phyloP scores from a whole-genome alignment of 2,329 filamentous ascomycete species.

The Pseudogymnoascus sp. region DNA sequence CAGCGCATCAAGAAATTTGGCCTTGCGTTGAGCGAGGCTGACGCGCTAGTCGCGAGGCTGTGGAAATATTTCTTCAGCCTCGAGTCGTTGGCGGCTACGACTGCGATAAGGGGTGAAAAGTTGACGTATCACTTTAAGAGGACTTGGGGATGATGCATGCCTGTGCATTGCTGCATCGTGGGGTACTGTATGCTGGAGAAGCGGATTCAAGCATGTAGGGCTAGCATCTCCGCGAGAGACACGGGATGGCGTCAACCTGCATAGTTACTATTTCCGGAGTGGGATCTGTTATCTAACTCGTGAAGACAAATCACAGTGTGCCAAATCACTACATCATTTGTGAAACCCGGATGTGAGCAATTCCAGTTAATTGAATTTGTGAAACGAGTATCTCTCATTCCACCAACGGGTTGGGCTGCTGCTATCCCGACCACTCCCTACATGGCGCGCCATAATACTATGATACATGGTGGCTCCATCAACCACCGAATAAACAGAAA shows the following conservation, averaged over 20 bases:
- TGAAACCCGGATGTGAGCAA: background rate
- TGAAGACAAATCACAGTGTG: background rate
- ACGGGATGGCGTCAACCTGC: background rate
- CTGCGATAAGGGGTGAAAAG: background rate
- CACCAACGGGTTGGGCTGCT: background rate
- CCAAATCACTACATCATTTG: background rate
- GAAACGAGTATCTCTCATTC: background rate
- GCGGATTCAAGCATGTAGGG: conserved; percentile 3
- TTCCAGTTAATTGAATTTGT: conserved; percentile 5
- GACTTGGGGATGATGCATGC: background rate
- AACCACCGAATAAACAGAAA: background rate
- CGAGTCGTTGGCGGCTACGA: background rate
- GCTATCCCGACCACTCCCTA: background rate
- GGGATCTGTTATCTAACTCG: too few species aligned
- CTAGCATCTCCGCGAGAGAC: background rate
- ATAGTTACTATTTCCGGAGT: background rate
- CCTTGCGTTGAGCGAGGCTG: conserved; percentile 1
- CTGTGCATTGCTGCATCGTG: background rate
- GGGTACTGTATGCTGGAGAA: background rate
- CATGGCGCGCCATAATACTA: background rate
- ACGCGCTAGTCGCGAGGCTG: conserved; percentile 5
- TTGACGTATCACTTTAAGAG: conserved; percentile 1
- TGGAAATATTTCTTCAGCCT: conserved; percentile 7
- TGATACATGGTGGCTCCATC: background rate
- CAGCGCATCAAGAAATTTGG: conserved; percentile 6